Conservation (phyloP, 176 grass and related monocot genomes). For the Aegilops tauschii region DNA sequence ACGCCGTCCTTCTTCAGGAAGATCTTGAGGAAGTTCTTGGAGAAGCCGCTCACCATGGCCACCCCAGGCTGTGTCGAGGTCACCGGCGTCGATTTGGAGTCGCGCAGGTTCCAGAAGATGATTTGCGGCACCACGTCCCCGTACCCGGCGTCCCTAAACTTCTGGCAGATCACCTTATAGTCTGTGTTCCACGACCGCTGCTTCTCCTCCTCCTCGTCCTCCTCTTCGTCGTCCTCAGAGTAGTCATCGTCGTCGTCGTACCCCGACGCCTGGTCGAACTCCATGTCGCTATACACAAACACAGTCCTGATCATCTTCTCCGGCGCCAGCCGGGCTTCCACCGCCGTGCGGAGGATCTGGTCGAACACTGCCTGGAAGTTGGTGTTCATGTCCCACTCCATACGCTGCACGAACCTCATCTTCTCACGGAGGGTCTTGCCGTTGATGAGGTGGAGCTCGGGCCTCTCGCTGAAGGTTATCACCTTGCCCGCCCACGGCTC, state of each 20-base stretch:
- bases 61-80: constrained; percentile 29
- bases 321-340: background rate
- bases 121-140: background rate
- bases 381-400: background rate
- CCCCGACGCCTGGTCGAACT: constrained; percentile 50
- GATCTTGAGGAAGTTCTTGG: constrained; percentile 46
- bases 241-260: too few relatives aligned
- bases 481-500: too few relatives aligned
- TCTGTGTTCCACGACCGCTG: background rate
- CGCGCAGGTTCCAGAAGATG: background rate
- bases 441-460: too few relatives aligned
- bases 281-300: constrained; percentile 74
- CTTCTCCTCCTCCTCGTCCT: background rate
- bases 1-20: constrained; percentile 27
- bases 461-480: too few relatives aligned
- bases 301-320: background rate
- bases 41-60: constrained; percentile 48
- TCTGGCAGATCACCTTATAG: background rate
- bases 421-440: too few relatives aligned
- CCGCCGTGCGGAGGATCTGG: background rate
- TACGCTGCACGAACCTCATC: background rate
- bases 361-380: constrained; percentile 17
- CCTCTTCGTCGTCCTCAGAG: background rate
- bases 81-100: background rate
- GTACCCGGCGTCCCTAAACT: background rate